Evolutionary conservation across 345 rosid species (phyloP), one percentile per base, ranked within the genome.

Genomic region (Arabidopsis arenosa): DNA sequence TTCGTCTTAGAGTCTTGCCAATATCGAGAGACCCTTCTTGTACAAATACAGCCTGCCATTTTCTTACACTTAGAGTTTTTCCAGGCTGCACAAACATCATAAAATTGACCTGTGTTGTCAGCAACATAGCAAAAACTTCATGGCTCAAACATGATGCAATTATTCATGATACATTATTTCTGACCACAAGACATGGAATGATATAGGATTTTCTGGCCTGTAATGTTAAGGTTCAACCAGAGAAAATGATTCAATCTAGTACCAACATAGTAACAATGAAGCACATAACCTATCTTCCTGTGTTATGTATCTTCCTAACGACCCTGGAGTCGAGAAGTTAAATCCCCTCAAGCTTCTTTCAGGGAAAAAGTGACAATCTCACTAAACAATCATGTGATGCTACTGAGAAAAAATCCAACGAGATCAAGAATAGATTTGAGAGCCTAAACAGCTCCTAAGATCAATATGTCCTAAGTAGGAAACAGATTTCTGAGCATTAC

Each of bases 31-130:
- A 72, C n/a, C 99, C 99, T 39, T 88, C 93, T 40, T 86, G 82
- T 57, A 87, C 60, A 88, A 95, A 89, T 30, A 91, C 96, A 75
- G 90, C 86, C 14, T 86, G 91, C 99, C 99, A 95, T 86, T 88
- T 95, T 81, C 97, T 95, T 39, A 67, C 75, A 80, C 99, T 95
- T 49, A 92, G 79, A 23, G 99, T 95, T 85, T 84, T 95, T 76
- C 98, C 97, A 64, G 98, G 88, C 99, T 95, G 88, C 81, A 82
- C 43, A 78, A 44, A 66, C 49, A 56, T 58, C 47, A 79, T 17
- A 52, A 48, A 60, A 68, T 74, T 68, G 70, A 71, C 54, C 11
- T 0, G 7, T 41, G 2, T 35, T 68, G 65, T 74, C 66, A 74
- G 72, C 45, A 28, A 39, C 4, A 9, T 67, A 67, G 14, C 73